phyloP scores from a whole-genome alignment of 306 rosid genomes.

The Vigna trinervia region DNA sequence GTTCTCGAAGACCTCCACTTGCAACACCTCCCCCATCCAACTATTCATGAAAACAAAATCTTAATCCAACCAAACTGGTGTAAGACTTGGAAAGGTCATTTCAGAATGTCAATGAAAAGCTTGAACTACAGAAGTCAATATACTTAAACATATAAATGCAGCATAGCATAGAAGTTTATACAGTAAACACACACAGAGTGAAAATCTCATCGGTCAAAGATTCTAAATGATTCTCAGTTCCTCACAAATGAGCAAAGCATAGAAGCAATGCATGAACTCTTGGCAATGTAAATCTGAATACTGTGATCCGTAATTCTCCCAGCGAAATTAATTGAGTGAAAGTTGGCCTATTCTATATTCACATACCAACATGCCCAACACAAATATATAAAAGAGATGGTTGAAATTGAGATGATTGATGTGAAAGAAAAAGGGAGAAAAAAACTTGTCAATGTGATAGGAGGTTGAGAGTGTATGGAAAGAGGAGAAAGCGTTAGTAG shows the following conservation, averaged over 20 bases:
- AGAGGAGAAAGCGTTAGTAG: too few species aligned
- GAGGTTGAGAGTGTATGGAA: too few species aligned
- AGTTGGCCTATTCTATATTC: conserved; percentile 13
- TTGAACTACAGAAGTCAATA: conserved; percentile 7
- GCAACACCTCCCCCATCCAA: conserved; percentile 99
- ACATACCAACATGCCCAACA: conserved; percentile 5
- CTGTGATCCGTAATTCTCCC: background rate
- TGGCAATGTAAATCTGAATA: conserved; percentile 7
- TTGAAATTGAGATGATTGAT: background rate
- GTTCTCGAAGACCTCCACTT: conserved; percentile 97
- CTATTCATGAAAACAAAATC: conserved; percentile 53
- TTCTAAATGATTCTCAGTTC: conserved; percentile 21
- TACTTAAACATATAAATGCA: background rate
- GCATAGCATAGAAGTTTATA: conserved; percentile 5
- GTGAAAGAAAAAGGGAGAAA: conserved; percentile 3
- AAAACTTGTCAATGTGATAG: background rate
- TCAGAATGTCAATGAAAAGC: conserved; percentile 10
- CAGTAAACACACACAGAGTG: background rate
- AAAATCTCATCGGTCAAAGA: background rate
- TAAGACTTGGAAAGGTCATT: conserved; percentile 6
- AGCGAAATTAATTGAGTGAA: background rate
- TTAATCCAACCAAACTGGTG: conserved; percentile 35
- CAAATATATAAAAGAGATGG: conserved; percentile 7
- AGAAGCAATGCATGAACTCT: conserved; percentile 9
- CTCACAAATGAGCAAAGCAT: background rate